Conservation (phyloP, 495 filamentous ascomycete genomes). For the Aspergillus biplanus region DNA sequence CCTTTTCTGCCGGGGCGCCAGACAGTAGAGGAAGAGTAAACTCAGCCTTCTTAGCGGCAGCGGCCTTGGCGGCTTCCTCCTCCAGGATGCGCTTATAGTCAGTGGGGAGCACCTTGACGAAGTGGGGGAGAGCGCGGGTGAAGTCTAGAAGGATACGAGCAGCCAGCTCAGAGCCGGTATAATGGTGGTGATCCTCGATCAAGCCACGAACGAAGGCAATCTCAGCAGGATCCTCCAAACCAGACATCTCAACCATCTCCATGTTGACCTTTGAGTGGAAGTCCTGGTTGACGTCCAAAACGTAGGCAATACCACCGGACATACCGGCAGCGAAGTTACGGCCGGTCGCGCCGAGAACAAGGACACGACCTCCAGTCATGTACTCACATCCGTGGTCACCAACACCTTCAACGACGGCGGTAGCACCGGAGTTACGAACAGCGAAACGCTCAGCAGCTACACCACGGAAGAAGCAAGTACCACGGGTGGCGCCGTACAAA, state of each 20-base stretch:
- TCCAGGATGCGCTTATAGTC: constrained; percentile 96
- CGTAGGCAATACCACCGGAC: constrained; percentile 98
- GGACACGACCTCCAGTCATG: constrained; percentile 96
- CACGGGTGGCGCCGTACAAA: constrained; percentile 92
- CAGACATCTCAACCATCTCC: constrained; percentile 96
- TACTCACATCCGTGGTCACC: constrained; percentile 99
- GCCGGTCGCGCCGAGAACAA: constrained; percentile 90
- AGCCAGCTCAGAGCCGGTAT: constrained; percentile 96
- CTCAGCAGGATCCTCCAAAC: constrained; percentile 85
- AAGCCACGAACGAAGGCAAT: constrained; percentile 93
- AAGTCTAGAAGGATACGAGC: constrained; percentile 98
- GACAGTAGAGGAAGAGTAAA: constrained; percentile 82
- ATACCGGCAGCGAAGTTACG: constrained; percentile 99
- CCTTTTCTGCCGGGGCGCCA: constrained; percentile 53
- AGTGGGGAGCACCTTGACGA: constrained; percentile 92
- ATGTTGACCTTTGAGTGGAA: constrained; percentile 95
- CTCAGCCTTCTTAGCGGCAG: constrained; percentile 80
- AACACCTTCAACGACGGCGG: constrained; percentile 94
- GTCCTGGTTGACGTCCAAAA: constrained; percentile 90
- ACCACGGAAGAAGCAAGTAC: constrained; percentile 97
- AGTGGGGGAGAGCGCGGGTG: constrained; percentile 86
- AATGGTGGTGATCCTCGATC: constrained; percentile 98
- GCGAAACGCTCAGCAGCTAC: constrained; percentile 97
- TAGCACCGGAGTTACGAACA: constrained; percentile 96
- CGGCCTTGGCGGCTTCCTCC: constrained; percentile 85